Conservation (phyloP, 805 yeast species). For the Scheffersomyces ergatensis region DNA sequence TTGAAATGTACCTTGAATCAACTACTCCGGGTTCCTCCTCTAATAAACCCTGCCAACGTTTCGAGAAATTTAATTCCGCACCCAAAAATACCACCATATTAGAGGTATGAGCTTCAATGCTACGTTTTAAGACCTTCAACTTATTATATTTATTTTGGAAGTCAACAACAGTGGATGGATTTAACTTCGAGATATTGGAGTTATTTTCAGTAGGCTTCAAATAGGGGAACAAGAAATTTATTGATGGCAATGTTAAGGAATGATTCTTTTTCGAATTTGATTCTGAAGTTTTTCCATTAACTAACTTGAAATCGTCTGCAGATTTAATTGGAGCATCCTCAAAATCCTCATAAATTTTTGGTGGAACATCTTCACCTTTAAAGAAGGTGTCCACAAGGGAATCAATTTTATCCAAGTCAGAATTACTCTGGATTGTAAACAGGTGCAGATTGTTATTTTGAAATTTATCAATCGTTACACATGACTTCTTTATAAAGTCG, state of each 20-base stretch:
- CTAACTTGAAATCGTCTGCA: neutral
- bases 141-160: neutral
- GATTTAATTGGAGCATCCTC: neutral
- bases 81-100: neutral
- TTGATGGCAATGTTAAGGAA: neutral
- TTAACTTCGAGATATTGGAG: neutral
- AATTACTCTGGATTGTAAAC: neutral
- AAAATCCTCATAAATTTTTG: neutral
- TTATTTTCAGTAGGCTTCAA: neutral
- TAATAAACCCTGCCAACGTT: neutral
- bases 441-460: neutral
- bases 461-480: neutral
- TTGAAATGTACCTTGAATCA: neutral
- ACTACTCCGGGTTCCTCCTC: neutral
- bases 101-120: neutral
- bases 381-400: neutral
- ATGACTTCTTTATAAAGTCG: neutral
- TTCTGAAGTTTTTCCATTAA: neutral
- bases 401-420: neutral
- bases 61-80: neutral
- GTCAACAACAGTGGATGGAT: neutral
- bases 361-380: neutral
- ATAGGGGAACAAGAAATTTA: neutral
- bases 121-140: neutral
- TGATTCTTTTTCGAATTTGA: neutral